Evolutionary conservation across 2,329 filamentous ascomycete species (phyloP), one percentile per base, ranked within the genome.

Genomic region (Penicillium sp.): DNA sequence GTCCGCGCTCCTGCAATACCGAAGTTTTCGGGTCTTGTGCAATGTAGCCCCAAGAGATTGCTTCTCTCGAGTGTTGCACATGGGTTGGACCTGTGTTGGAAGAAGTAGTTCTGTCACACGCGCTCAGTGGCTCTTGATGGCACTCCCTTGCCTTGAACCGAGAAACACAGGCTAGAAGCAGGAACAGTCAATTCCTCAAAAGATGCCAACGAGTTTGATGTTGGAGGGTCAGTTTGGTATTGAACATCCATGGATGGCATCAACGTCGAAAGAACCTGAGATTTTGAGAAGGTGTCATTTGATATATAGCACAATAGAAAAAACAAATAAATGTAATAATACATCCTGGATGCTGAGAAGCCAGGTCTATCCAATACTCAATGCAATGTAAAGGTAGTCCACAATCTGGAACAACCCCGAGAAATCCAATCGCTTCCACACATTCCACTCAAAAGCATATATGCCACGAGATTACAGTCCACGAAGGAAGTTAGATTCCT

Each of bases 401-500:
- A 54, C 40, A 38, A 50, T 52, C 44, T 31, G 22, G 36, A 40
- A 31, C 49, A 52, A 36, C 47, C 52, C 44, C 32, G 51, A 45
- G 49, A 57, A 54, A 40, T 40, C 46, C 47, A 60, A 52, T 50
- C 55, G 53, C 51, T 45, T 45, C 43, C 49, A 44, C 18, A 10
- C 42, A 29, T 50, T 52, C 42, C 47, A 59, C 16, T 34, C 14
- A 47, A 49, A 40, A 45, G 18, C 34, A 43, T 4, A 36, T n/a
- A 44, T 38, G 38, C 11, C 24, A 49, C 21, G 27, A 42, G 43
- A 39, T 68, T 72, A 79, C 65, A 80, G 69, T 24, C 76, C 75
- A 51, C 75, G 74, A 67, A 80, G 68, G 71, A 78, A 80, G 69
- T 80, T 80, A 38, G 69, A 69, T 57, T 80, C 77, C 57, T 75